These are phyloP conservation scores for Triadica sebifera DNA, from an alignment of 345 rosid species.

Conservation along the genomic window DNA sequence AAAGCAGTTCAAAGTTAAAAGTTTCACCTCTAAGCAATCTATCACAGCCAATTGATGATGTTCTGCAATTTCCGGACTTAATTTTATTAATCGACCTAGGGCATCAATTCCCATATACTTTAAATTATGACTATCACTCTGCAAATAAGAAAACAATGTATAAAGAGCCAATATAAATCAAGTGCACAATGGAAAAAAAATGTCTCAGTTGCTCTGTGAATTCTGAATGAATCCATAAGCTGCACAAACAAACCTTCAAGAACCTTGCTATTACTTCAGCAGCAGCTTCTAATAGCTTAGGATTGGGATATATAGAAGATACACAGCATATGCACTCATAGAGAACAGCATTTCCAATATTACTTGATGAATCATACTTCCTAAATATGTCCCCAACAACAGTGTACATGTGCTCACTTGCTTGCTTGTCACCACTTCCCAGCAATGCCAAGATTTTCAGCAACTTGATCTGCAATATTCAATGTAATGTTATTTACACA, in stretches of 20 bases:
- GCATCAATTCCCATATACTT: slow-evolving; percentile 97
- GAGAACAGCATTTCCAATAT: slow-evolving; percentile 91
- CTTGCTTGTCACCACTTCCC: slow-evolving; percentile 95
- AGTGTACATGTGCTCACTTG: slow-evolving; percentile 90
- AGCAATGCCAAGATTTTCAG: slow-evolving; percentile 86
- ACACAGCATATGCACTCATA: slow-evolving; percentile 94
- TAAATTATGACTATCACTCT: slow-evolving; percentile 96
- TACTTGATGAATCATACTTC: slow-evolving; percentile 81
- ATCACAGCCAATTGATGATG: slow-evolving; percentile 98
- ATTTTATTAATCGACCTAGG: slow-evolving; percentile 85
- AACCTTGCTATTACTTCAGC: slow-evolving; percentile 81
- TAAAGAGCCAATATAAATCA: slow-evolving; percentile 12
- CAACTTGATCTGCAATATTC: slow-evolving; percentile 70
- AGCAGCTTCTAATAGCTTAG: slow-evolving; percentile 83
- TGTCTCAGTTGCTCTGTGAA: not conserved
- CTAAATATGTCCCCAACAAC: slow-evolving; percentile 85
- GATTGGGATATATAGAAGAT: slow-evolving; percentile 75
- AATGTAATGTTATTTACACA: not conserved
- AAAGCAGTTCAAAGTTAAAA: slow-evolving; percentile 14
- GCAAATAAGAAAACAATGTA: slow-evolving; percentile 31
- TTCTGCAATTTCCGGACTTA: slow-evolving; percentile 90
- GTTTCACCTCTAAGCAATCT: slow-evolving; percentile 95
- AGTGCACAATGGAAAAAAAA: not conserved
- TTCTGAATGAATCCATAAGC: slow-evolving; percentile 14
- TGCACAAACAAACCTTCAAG: slow-evolving; percentile 64